Conservation (phyloP, 306 rosid species). For the Gleditsia sinensis region DNA sequence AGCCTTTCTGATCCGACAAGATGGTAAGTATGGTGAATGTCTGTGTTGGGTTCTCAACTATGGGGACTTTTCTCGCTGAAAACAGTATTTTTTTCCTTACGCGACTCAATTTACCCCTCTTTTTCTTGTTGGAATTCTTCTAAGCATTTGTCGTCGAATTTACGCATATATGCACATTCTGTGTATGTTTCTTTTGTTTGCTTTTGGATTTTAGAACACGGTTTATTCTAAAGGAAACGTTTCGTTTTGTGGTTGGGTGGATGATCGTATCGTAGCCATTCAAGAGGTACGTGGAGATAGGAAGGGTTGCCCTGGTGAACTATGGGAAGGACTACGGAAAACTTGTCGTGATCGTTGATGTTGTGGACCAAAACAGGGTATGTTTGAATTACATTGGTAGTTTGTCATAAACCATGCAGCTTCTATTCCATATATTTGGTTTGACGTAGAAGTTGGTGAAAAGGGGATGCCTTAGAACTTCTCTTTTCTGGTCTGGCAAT, state of each 20-base stretch:
- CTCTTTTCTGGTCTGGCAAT: neutral
- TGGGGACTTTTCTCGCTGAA: neutral
- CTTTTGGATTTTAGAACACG: too few relatives aligned
- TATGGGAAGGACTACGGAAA: slow-evolving; percentile 48
- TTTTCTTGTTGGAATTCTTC: neutral
- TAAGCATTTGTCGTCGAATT: neutral
- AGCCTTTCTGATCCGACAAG: slow-evolving; percentile 17
- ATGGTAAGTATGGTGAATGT: neutral
- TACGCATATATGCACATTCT: neutral
- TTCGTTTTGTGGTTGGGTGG: neutral
- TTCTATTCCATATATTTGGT: neutral
- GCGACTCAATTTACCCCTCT: neutral
- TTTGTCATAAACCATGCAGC: neutral
- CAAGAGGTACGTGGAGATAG: slow-evolving; percentile 57
- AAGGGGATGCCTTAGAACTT: neutral
- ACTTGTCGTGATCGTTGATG: slow-evolving; percentile 57
- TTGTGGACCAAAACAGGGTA: slow-evolving; percentile 52
- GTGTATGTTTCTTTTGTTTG: neutral
- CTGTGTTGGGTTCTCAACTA: neutral
- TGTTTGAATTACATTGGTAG: neutral
- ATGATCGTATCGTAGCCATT: slow-evolving; percentile 32
- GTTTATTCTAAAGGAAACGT: neutral
- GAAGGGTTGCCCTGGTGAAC: slow-evolving; percentile 55
- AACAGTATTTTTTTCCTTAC: neutral
- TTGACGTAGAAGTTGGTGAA: neutral